Base-by-base conservation (phyloP, 139 green algal species). In the Bryopsis sp. region DNA sequence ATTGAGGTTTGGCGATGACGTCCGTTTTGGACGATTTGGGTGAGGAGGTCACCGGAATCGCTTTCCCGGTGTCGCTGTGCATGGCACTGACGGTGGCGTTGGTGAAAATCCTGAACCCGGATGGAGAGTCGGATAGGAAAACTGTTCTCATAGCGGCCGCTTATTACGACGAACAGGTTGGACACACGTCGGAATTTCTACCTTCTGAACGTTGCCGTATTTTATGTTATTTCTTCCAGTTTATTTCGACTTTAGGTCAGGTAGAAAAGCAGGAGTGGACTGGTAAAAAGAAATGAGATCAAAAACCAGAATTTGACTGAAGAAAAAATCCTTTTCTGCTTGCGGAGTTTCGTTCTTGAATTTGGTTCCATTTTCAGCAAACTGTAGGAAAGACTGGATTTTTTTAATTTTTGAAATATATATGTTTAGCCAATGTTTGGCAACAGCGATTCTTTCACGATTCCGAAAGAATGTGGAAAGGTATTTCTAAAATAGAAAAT, bases 71-170 rank as follows among this genome's bases (percentile, higher is more conserved):
- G 1, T 90, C 83, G 0, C 78, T 96, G 1, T 97, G 92, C 80
- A 98, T 98, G 90, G 81, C 84, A 0, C 34, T 96, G 0, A 94
- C 87, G 1, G 88, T 98, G 0, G 35, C 78, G 2, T 79, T 98
- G 1, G 93, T 97, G 1, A 72, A 68, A 33, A 19, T 65, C 7
- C 29, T 98, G 5, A 94, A 93, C 58, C 90, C 90, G 0, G 74
- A 86, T 28, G 92, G 91, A 31, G 66, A 46, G 0, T 67, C 34
- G 8, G 72, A 79, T 43, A 50, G 67, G 0, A 71, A 34, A 3
- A 75, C 82, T 1, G 78, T 95, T 0, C 70, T 77, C 59, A 84
- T 96, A 28, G 90, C 90, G 0, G 81, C 73, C 1, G 71, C 88
- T 0, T 90, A 82, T 2, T 97, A 97, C 61, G 73, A 76, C 2